Base-by-base conservation (phyloP, 768 basidiomycete species). In the Cystofilobasidium bisporidii region DNA sequence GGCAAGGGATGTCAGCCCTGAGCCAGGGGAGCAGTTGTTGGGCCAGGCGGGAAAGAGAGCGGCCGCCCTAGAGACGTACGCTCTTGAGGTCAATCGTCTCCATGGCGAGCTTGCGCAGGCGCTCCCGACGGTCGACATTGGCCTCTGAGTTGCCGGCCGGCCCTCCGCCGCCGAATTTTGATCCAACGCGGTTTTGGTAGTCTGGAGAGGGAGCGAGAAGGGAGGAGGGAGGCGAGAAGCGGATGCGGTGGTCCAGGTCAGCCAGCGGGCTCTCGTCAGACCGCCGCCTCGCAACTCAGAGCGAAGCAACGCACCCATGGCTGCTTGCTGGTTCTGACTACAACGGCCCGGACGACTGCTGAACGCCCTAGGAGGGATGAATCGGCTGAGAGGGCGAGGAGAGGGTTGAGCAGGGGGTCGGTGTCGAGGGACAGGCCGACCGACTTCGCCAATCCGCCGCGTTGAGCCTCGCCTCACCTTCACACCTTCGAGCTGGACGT, bases 11-110 rank as follows among this genome's bases (percentile, higher is more conserved):
- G 36, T 40, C 28, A 63, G 30, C 24, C n/a, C 22, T 14, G 24
- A 57, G 9, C 2, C 18, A 40, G 61, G 8, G 17, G 28, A 11
- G 22, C 14, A 47, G 11, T 20, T 40, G 36, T n/a, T n/a, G n/a
- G n/a, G n/a, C n/a, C n/a, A n/a, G n/a, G n/a, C 40, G 48, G 48
- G 14, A 9, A 58, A 33, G 28, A 50, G 63, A 32, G 28, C 9
- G n/a, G 36, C 8, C 10, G 53, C 30, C n/a, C 9, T 41, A 17
- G 17, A 41, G 22, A 72, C 82, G 69, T 72, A 88, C 94, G 81
- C 97, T 98, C 45, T 94, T 93, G 63, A 98, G 83, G 78, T 99
- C 96, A 73, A 99, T 97, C 0, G 94, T 97, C 79, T 97, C 93
- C 69, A 97, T 80, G 2, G 92, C 93, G 56, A 99, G 86, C 80